Base-by-base conservation (phyloP, 1,284 basidiomycete species). In the Rhizoctonia solani region DNA sequence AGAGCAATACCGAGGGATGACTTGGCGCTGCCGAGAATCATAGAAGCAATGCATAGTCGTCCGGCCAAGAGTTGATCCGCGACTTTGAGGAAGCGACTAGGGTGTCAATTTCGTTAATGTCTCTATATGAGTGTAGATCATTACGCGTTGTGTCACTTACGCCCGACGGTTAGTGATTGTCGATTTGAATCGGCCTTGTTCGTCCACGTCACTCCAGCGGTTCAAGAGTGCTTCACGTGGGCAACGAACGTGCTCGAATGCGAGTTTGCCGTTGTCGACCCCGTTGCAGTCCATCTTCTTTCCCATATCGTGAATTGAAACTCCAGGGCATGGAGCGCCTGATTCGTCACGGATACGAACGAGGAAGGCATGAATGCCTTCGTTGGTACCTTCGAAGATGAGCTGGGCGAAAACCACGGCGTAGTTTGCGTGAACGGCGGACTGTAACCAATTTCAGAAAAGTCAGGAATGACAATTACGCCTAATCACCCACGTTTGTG, bases 221-320 rank as follows among this genome's bases (percentile, higher is more conserved):
- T 68, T 68, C 25, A 68, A 49, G 14, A 68, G 58, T 14, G 67
- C 49, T 41, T 68, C 67, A 21, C 67, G 58, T 6, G 67, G 67
- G 16, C 50, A 59, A 4, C 67, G 67, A 16, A 63, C 67, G n/a
- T 68, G 67, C 16, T 68, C 58, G 37, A 68, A 63, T 27, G 47
- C 47, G 30, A 68, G 67, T 23, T 68, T 68, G 27, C 67, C 67
- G n/a, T 68, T 68, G 52, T 68, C 67, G 13, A 63, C 67, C n/a
- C 56, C 58, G 32, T 68, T 68, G 50, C 59, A 54, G 29, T 68
- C 67, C 46, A 63, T 53, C 58, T 68, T 68, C 19, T 50, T 54
- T 2, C 67, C 58, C 67, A 68, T 68, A 16, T 63, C 67, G 52
- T 68, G 54, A 11, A 68, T 68, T 4, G 67, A 61, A 13, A 68